Evolutionary conservation across 306 rosid species (phyloP).

Genomic region (Rosa chinensis): DNA sequence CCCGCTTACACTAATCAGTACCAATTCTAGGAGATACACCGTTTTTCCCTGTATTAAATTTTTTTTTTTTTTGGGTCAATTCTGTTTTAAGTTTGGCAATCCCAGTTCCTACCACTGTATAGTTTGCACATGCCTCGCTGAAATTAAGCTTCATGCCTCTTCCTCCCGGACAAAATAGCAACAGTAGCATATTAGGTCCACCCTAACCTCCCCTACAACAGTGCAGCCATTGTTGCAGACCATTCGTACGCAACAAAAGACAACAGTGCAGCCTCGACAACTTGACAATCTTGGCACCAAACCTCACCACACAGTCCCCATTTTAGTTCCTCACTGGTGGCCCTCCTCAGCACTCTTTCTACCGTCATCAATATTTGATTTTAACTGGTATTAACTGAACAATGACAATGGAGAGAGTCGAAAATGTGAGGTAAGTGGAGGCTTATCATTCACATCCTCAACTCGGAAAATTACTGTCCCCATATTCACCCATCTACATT

Average conservation of each 20-base stretch:
- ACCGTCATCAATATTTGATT: neutral
- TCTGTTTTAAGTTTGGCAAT: neutral
- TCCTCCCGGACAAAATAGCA: neutral
- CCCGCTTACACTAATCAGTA: too few relatives aligned
- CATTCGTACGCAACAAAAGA: neutral
- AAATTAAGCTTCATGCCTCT: neutral
- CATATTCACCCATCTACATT: neutral
- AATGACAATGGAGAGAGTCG: neutral
- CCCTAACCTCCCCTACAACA: neutral
- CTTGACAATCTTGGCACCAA: neutral
- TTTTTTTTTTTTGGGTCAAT: too few relatives aligned
- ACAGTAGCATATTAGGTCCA: neutral
- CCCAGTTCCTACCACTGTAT: neutral
- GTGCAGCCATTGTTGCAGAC: neutral
- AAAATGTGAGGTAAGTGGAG: neutral
- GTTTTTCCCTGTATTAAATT: too few relatives aligned
- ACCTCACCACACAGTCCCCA: neutral
- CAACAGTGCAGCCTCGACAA: neutral
- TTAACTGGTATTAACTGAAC: too few relatives aligned
- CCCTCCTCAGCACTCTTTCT: neutral
- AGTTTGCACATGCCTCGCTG: neutral
- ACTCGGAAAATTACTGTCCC: neutral
- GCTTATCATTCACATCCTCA: neutral
- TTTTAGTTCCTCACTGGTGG: neutral
- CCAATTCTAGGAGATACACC: too few relatives aligned